These are phyloP conservation scores for Triglochin maritima DNA, from an alignment of 106 monocot genomes.

Conservation along the genomic window DNA sequence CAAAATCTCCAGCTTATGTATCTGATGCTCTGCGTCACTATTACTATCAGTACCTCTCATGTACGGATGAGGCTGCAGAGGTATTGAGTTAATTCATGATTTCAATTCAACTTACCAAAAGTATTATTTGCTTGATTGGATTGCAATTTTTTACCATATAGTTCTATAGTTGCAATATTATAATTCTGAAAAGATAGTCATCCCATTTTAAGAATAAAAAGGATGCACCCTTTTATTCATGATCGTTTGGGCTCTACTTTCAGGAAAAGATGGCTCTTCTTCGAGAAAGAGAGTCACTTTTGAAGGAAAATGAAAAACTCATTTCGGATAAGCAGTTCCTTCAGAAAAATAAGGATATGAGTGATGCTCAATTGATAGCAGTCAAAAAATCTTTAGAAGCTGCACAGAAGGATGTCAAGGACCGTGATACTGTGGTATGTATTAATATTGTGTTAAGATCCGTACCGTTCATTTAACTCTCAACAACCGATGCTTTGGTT, in stretches of 20 bases:
- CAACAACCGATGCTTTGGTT: not conserved
- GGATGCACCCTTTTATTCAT: too few species aligned
- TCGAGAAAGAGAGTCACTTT: constrained; percentile 59
- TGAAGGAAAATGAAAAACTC: constrained; percentile 65
- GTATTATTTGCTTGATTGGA: too few species aligned
- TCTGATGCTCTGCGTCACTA: constrained; percentile 91
- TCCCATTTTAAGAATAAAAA: too few species aligned
- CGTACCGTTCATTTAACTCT: too few species aligned
- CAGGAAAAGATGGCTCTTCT: constrained; percentile 86
- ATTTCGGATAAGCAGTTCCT: constrained; percentile 49
- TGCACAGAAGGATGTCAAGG: constrained; percentile 79
- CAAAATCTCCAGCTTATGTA: constrained; percentile 75
- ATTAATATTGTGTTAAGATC: not conserved
- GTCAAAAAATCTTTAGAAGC: constrained; percentile 59
- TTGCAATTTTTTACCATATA: too few species aligned
- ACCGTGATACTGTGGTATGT: constrained; percentile 66
- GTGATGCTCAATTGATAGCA: constrained; percentile 41
- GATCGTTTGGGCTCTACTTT: not conserved
- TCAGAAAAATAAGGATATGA: constrained; percentile 47
- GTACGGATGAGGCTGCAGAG: constrained; percentile 92
- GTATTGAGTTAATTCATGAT: constrained; percentile 15
- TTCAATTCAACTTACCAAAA: too few species aligned
- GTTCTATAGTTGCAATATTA: too few species aligned
- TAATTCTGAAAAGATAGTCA: too few species aligned
- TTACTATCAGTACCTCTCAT: constrained; percentile 93